Evolutionary conservation across 2,329 filamentous ascomycete genomes (phyloP).

Genomic region (Venturia pyrina): DNA sequence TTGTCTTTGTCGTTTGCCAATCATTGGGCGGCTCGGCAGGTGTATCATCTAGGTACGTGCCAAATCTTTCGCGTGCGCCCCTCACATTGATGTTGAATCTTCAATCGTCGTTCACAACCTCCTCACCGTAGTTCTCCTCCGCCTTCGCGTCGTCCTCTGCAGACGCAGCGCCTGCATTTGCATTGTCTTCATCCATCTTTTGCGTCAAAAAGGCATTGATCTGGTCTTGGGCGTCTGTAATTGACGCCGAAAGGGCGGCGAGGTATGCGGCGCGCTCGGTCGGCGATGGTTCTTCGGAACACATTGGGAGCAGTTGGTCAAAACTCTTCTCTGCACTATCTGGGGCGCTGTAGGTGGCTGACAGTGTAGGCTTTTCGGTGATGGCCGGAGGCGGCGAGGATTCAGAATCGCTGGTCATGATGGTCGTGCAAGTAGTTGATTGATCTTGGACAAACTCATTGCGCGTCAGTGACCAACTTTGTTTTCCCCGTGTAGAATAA

Average conservation of each 20-base stretch:
- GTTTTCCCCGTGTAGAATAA: background rate
- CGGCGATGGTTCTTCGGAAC: conserved; percentile 21
- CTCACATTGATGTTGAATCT: background rate
- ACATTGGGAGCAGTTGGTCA: background rate
- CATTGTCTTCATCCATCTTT: conserved; percentile 66
- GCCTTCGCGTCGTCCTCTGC: conserved; percentile 28
- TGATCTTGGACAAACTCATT: background rate
- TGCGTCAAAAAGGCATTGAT: conserved; percentile 63
- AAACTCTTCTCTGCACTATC: background rate
- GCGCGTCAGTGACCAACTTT: background rate
- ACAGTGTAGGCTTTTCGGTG: background rate
- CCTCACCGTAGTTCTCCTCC: conserved; percentile 79
- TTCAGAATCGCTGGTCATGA: background rate
- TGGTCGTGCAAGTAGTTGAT: background rate
- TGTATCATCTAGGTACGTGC: background rate
- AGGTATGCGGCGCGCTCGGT: conserved; percentile 52
- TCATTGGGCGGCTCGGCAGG: background rate
- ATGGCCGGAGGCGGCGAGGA: background rate
- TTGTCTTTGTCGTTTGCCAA: background rate
- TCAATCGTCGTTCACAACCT: conserved; percentile 50
- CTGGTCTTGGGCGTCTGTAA: conserved; percentile 49
- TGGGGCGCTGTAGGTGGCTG: conserved; percentile 3
- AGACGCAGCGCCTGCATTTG: conserved; percentile 18
- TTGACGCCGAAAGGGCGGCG: conserved; percentile 45
- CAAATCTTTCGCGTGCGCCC: background rate